Conservation (phyloP, 2,329 filamentous ascomycete genomes). For the Cercospora brassicicola region DNA sequence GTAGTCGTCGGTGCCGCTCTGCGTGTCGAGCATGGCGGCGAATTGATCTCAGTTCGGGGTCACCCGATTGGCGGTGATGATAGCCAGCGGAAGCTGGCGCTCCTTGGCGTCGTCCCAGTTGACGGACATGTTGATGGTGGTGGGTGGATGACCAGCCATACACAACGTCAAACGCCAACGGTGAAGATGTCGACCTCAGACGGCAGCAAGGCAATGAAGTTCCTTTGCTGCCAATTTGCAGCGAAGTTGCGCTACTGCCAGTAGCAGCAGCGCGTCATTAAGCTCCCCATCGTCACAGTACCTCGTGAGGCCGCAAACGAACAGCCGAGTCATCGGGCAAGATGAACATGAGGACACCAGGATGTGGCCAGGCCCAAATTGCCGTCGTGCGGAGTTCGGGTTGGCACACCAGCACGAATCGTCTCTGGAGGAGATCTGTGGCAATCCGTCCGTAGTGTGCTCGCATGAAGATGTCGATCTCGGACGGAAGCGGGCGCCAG, state of each 20-base stretch:
- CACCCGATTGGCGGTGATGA: constrained; percentile 4
- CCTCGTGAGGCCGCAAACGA: too few species aligned
- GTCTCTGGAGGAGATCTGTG: neutral
- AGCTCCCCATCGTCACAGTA: neutral
- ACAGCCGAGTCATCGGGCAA: neutral
- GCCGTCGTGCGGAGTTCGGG: neutral
- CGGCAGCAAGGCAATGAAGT: neutral
- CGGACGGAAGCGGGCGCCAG: constrained; percentile 19
- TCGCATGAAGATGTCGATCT: constrained; percentile 24
- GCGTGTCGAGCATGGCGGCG: constrained; percentile 20
- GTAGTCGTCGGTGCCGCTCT: constrained; percentile 16
- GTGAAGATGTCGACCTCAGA: neutral
- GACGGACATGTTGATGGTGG: constrained; percentile 10
- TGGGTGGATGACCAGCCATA: neutral
- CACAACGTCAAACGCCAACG: neutral
- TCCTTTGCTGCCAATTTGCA: neutral
- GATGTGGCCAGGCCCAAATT: neutral
- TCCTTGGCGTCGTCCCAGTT: constrained; percentile 17
- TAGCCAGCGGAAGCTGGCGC: constrained; percentile 15
- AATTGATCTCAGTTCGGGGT: constrained; percentile 24
- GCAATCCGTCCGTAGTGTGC: constrained; percentile 5
- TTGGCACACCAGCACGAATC: neutral
- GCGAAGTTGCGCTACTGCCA: neutral
- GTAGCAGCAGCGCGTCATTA: neutral
- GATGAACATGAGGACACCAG: neutral